Evolutionary conservation across 2,329 filamentous ascomycete species (phyloP), one percentile per base, ranked within the genome.

Genomic region (Cladosporium austrohemisphaericum): DNA sequence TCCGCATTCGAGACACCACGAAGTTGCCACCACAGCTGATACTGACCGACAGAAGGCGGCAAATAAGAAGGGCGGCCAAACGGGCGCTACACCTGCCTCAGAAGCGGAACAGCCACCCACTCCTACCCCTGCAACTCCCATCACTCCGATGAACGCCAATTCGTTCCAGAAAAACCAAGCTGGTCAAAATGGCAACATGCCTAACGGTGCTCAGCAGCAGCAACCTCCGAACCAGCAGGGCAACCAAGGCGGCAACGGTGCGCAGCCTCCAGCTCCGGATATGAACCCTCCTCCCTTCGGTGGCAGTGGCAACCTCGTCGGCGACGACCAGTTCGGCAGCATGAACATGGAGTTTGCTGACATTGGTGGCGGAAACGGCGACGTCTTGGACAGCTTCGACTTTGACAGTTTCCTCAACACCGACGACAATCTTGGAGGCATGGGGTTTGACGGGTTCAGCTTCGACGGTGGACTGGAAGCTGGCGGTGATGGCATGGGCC

Each of bases 351-450:
- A 68, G 48, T 69, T 74, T 53, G 64, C 61, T 40, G 53, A 57
- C 65, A 73, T 50, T 75, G 74, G 28, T 20, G 29, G 14, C 14
- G 38, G 73, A 71, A 65, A 78, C 71, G 50, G 77, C 78, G 73
- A 89, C 81, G 76, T 87, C 76, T 72, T 81, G 72, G 59, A 82
- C 71, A 68, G 77, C 77, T 84, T 85, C 63, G 80, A 85, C 65
- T 85, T 85, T 63, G 81, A 84, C 61, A 80, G 77, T 13, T 85
- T 84, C 70, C 70, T 85, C 59, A 79, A 76, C 22, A 70, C 68
- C 32, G 71, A 72, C 31, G 77, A 77, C 55, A 70, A 60, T 19
- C 60, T 56, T 29, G 64, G 58, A 8, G 66, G 73, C 32, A 41
- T 33, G 28, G 56, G 53, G 7, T 68, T 69, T 50, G 65, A 68